Base-by-base conservation (phyloP, 2,329 filamentous ascomycete genomes). In the Paecilomyces sp. region DNA sequence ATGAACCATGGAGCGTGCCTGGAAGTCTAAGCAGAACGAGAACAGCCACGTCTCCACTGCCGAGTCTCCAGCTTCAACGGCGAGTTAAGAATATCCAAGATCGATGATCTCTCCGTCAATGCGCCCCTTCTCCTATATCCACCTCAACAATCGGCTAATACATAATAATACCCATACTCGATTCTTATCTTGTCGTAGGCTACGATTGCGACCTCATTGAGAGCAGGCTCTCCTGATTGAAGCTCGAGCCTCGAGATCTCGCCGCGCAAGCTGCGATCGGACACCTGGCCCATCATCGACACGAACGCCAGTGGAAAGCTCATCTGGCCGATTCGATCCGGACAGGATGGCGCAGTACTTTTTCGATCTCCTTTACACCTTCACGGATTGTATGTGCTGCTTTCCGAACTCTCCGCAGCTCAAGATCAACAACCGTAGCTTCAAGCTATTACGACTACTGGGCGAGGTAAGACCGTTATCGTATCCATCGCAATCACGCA, bases 321-420 rank as follows among this genome's bases (percentile, higher is more conserved):
- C 22, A 9, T 31, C 24, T 15, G 15, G 12, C n/a, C 52, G 30
- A 22, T 18, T 41, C 28, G 30, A 54, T 28, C n/a, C 25, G n/a
- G 15, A 36, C 63, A 62, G 28, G 70, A 93, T 93, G 90, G 86
- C 90, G 71, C 88, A 92, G 75, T 88, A 95, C 72, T 81, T 97
- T 62, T 85, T 93, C 65, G 94, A 97, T 74, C 82, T 96, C 36
- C 80, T 97, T 66, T 96, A 94, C 76, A 95, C 92, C 61, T 84
- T 99, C 63, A 92, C 91, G 64, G 95, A 92, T 78, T 97, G 93
- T 82, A 87, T 97, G 77, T 93, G 89, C 76, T 99, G 94, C 81
- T 97, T 99, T 73, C 93, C 94, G 13, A 90, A 90, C 67, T 93
- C 91, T 65, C 93, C 94, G 60, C 91, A 93, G 59, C 85, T 99